Base-by-base conservation (phyloP, 345 rosid species). In the Gynandropsis gynandra region DNA sequence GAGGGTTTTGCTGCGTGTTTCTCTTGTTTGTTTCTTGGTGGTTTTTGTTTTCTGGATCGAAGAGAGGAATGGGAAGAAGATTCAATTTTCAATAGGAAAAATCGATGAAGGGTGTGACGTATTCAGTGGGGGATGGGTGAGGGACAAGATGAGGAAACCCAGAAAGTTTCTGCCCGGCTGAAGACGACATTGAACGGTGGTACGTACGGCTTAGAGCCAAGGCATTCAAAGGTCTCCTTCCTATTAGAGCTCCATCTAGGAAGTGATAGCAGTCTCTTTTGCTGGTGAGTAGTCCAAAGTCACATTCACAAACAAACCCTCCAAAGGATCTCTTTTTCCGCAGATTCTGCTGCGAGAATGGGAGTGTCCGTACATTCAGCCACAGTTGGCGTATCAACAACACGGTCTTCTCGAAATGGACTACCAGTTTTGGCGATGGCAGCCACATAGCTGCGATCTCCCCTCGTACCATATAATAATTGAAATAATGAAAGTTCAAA, bases 331-430 rank as follows among this genome's bases (percentile, higher is more conserved):
- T n/a, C n/a, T n/a, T n/a, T n/a, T n/a, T n/a, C n/a, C n/a, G n/a
- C n/a, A n/a, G n/a, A n/a, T n/a, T n/a, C n/a, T n/a, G 43, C 80
- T 38, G 37, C 58, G 54, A 83, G 99, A 93, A 72, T 74, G 80
- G 54, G 95, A 88, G 50, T 93, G 99, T 56, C 99, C 99, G 8
- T 93, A 88, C 66, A 85, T 93, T 1, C 95, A 81, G 65, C 97
- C 95, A 8, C 99, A 93, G 74, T 64, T 93, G 71, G 85, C 99
- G 5, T 93, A 97, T 65, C 97, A 85, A 45, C 79, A 74, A 42
- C 97, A 79, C 11, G 97, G 95, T 9, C 67, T 90, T 56, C 97
- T 92, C 11, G 94, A 85, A 1, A 80, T 58, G 44, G 85, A 69
- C 5, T 85, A 93, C 44, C 95, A 80, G 47, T 68, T 67, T 32